Conservation (phyloP, 148 eudicot genomes). For the Rhododendron kiyosumense region DNA sequence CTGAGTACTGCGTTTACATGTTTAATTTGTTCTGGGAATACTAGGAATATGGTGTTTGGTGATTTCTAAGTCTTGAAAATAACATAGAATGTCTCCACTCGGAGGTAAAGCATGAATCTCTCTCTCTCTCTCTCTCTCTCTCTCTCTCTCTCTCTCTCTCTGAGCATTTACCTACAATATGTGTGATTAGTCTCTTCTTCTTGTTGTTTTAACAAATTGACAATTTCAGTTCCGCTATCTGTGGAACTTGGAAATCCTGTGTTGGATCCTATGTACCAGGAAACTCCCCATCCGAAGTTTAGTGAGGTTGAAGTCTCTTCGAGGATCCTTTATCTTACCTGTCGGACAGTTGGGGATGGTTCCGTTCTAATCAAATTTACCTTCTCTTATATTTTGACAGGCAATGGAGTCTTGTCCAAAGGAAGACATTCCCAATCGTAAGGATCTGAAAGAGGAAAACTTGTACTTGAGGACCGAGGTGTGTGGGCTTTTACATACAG, state of each 20-base stretch:
- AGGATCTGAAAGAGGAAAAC: slow-evolving; percentile 77
- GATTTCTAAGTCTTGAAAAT: not conserved
- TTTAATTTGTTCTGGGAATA: not conserved
- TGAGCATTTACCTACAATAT: not conserved
- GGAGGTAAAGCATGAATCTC: not conserved
- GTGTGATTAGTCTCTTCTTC: not conserved
- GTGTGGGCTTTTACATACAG: not conserved
- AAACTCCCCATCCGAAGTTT: slow-evolving; percentile 39
- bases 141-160: not conserved
- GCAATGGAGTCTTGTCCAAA: slow-evolving; percentile 94
- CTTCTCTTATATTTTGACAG: slow-evolving; percentile 26
- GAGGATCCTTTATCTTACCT: not conserved
- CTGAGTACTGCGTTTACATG: not conserved
- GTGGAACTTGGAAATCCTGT: slow-evolving; percentile 63
- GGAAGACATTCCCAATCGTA: slow-evolving; percentile 54
- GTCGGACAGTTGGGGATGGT: not conserved
- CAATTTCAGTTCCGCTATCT: slow-evolving; percentile 53
- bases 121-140: no score
- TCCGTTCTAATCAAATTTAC: slow-evolving; percentile 11
- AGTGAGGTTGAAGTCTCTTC: slow-evolving; percentile 51
- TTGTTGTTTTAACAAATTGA: not conserved
- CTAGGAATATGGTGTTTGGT: not conserved
- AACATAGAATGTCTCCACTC: not conserved
- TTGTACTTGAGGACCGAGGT: slow-evolving; percentile 88
- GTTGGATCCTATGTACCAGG: slow-evolving; percentile 63